These are phyloP conservation scores for Nissolia schottii DNA, from an alignment of 306 rosid genomes.

Conservation along the genomic window DNA sequence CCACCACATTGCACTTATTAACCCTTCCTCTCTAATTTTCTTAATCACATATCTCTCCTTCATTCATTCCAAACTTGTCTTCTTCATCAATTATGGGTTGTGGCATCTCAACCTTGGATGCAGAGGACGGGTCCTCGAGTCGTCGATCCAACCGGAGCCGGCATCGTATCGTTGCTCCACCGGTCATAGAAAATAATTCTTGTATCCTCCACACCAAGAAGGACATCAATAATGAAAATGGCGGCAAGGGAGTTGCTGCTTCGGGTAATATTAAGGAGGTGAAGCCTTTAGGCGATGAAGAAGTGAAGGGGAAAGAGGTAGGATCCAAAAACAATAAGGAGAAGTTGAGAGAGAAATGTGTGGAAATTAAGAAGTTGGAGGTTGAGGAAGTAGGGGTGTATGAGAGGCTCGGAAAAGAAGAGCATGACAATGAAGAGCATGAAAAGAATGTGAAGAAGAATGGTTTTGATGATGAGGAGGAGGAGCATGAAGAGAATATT, in stretches of 20 bases:
- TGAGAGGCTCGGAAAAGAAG: neutral
- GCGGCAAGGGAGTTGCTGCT: too few species aligned
- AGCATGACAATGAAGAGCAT: neutral
- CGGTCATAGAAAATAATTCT: neutral
- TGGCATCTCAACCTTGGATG: constrained; percentile 41
- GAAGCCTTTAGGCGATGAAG: neutral
- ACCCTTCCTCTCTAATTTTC: neutral
- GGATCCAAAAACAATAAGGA: neutral
- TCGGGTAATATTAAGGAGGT: too few species aligned
- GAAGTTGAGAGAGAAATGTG: constrained; percentile 4
- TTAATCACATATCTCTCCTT: neutral
- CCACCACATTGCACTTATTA: neutral
- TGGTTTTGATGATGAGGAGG: neutral
- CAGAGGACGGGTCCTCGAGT: neutral
- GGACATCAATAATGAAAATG: neutral
- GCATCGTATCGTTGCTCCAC: neutral
- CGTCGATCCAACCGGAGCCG: neutral
- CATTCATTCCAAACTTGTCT: neutral
- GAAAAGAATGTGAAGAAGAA: neutral
- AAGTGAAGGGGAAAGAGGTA: neutral
- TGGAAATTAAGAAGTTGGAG: neutral
- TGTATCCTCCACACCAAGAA: neutral
- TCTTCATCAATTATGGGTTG: constrained; percentile 49
- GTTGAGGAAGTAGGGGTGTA: neutral
- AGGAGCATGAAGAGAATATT: neutral